Evolutionary conservation across 192 early-diverging fungal genomes (phyloP), one percentile per base, ranked within the genome.

Genomic region (Chytriomyces hyalinus): DNA sequence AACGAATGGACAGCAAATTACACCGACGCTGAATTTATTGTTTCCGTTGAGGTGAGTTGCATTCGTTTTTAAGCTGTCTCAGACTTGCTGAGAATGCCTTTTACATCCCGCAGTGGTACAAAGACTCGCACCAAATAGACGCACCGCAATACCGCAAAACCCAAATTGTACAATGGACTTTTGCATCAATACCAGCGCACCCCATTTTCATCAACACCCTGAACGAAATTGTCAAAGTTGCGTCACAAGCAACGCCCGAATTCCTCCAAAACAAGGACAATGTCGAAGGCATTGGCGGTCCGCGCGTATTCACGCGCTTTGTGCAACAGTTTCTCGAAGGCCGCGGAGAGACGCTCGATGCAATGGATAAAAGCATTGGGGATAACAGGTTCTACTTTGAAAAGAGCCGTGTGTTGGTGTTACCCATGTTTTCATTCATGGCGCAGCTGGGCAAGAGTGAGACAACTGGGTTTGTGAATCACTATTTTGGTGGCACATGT

Each of bases 121-220:
- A 24, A 61, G 44, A 63, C 46, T 67, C 20, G 53, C 72, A 74
- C 46, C 8, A 17, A 6, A 22, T 46, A 9, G n/a, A 22, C 11
- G 44, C 20, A 46, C 60, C 9, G 11, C 15, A 36, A 15, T 75
- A 75, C 73, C 26, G 49, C 20, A 45, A 36, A 9, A 75, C 64
- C 9, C 73, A 66, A 44, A 61, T 75, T 10, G 63, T 75, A 24
- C 73, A 75, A 65, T 75, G 73, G 73, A 75, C 73, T 7, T 75
- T 75, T 53, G 73, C 62, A 9, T 61, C 73, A 6, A 11, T 48
- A n/a, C 46, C 73, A 8, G 8, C n/a, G 17, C 73, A 75, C 36
- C 73, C 73, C 11, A 47, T 51, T 13, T 48, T 75, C 49, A 13
- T n/a, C 9, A 11, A 44, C n/a, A 65, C 49, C 1, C 47, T 66